Percentiles rank a stretch among this genome's conserved stretches.
phyloP scores from a whole-genome alignment of 2,329 filamentous ascomycete species.

The Paracoccidioides brasiliensis region DNA sequence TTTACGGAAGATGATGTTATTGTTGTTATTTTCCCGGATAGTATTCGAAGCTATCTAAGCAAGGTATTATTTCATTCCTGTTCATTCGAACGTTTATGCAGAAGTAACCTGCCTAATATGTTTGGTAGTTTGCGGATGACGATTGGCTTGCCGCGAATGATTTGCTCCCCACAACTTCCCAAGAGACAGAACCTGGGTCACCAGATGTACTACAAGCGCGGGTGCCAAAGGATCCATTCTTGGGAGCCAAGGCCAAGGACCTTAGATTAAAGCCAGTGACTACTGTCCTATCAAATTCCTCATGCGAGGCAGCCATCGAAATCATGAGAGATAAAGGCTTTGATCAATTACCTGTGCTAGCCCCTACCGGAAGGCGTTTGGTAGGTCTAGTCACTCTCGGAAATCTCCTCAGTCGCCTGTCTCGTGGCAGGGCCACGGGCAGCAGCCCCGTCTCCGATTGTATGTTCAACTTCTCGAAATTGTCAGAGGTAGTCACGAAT shows the following conservation, averaged over 20 bases:
- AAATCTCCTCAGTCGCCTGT: conserved; percentile 84
- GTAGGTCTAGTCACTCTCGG: conserved; percentile 90
- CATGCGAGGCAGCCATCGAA: conserved; percentile 81
- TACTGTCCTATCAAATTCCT: conserved; percentile 57
- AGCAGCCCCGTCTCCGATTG: conserved; percentile 63
- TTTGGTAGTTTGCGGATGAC: conserved; percentile 72
- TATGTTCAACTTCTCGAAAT: conserved; percentile 93
- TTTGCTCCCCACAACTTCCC: conserved; percentile 54
- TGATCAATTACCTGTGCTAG: conserved; percentile 87
- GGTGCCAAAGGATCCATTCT: conserved; percentile 53
- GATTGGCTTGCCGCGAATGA: conserved; percentile 98
- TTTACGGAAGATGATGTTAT: conserved; percentile 74
- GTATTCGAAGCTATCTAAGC: conserved; percentile 90
- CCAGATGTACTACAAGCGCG: conserved; percentile 20
- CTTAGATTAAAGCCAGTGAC: conserved; percentile 89
- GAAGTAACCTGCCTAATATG: neutral
- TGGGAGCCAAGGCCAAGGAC: conserved; percentile 62
- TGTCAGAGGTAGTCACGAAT: conserved; percentile 85
- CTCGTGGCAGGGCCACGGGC: conserved; percentile 62
- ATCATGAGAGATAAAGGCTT: conserved; percentile 98
- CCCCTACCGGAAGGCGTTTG: conserved; percentile 54
- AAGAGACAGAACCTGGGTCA: conserved; percentile 23
- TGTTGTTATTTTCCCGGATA: conserved; percentile 86
- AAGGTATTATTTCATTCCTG: conserved; percentile 42
- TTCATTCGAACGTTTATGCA: neutral